A percentile compares a stretch with the other conserved stretches of the same genome.
These are phyloP conservation scores for Arxiozyma bovina DNA, from an alignment of 1,139 yeast genomes.

Conservation along the genomic window DNA sequence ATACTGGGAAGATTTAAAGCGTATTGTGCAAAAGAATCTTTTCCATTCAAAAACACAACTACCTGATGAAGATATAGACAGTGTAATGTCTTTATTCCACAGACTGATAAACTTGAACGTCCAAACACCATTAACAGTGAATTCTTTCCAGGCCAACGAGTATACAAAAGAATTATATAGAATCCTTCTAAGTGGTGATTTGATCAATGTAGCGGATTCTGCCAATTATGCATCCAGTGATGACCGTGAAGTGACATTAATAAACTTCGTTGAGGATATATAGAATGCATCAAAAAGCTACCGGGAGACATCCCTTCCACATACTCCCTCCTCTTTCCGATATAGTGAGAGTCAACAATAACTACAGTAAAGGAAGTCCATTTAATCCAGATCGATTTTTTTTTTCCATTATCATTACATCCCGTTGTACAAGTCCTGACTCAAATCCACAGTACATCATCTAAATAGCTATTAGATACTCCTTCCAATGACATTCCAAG, in stretches of 20 bases:
- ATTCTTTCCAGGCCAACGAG: constrained; percentile 11
- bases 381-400: no score
- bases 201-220: constrained; percentile 2
- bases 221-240: not conserved
- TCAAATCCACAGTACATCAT: no score
- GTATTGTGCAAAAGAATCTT: not conserved
- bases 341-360: no score
- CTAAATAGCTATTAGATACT: no score
- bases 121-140: constrained; percentile 7
- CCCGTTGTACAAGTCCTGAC: no score
- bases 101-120: constrained; percentile 13
- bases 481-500: no score
- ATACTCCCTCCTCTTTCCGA: no score
- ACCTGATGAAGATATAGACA: not conserved
- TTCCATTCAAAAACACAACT: not conserved
- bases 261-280: not conserved
- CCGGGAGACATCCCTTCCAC: not conserved
- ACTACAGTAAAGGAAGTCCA: no score
- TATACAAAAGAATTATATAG: constrained; percentile 6
- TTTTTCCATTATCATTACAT: no score
- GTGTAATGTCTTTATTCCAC: constrained; percentile 2
- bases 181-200: constrained; percentile 6
- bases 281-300: not conserved
- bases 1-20: not conserved
- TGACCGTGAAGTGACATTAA: not conserved